Evolutionary conservation across 208 protist genomes (phyloP), one percentile per base, ranked within the genome.

Genomic region (Leishmania mexicana): DNA sequence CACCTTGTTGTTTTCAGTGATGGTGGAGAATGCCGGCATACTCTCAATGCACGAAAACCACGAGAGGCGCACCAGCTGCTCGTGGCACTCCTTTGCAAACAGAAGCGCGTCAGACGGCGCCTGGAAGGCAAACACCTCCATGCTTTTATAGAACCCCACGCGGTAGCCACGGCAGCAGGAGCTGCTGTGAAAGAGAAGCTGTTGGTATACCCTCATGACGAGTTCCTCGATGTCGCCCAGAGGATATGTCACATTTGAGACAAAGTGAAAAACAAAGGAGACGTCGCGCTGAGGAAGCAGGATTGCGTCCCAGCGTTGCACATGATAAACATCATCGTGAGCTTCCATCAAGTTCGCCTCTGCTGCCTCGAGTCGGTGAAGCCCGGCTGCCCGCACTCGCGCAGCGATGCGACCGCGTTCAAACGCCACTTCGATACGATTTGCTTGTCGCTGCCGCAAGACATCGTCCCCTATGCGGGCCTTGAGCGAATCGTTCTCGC

Each of bases 241-340:
- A 11, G 89, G 84, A 42, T 83, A 90, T 11, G 60, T 75, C 0
- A 93, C 81, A 72, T 86, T 85, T 0, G 89, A 87, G 42, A 97
- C 90, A 80, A 88, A 88, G 80, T 96, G 91, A 47, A 96, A 90
- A 7, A 97, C 95, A 81, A 97, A 94, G 21, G 86, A 93, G 19
- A 96, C 93, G 70, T 95, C 89, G 38, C 92, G 93, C 70, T 92
- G 85, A 21, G 95, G 95, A 17, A 93, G 75, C 54, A 86, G 86
- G 38, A 83, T 54, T 1, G 92, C 90, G 42, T 97, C 95, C 78
- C 90, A 95, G 47, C 95, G 88, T 71, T 92, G 93, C 5, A 91
- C 84, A 80, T 92, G 89, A 75, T 95, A 96, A 3, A 93, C 31
- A 80, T 97, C 95, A 75, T 97, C 95, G 87, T 97, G 92, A 2